Evolutionary conservation across 2,329 filamentous ascomycete genomes (phyloP), one percentile per base, ranked within the genome.

Genomic region (Diaporthe vexans): DNA sequence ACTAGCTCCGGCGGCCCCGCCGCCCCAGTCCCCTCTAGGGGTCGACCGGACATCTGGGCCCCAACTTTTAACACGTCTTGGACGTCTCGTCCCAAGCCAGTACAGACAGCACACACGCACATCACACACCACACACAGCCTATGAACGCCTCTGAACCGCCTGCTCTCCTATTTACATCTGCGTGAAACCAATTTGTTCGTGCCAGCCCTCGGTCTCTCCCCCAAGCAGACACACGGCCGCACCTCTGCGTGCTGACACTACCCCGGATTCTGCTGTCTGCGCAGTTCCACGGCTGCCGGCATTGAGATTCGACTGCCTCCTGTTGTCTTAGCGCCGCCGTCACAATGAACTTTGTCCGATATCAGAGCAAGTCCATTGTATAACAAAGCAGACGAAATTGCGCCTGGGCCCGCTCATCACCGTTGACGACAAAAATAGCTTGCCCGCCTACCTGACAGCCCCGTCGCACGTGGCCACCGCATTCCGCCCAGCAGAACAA

Each of bases 1-100:
- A 63, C 56, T 72, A 63, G 69, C 57, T 58, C 69, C 57, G 69
- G 69, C 29, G 56, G 69, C 69, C 58, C 69, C 69, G 69, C 69
- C 29, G 26, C 61, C 15, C 33, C 26, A 51, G 61, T 43, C 43
- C 17, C 40, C 43, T 40, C 61, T 65, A 51, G 61, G 61, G 26
- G 40, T 65, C 61, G 19, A 51, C 43, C 61, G 61, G 59, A 65
- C 59, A 67, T 67, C n/a, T 52, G 29, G 61, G 61, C 29, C 61
- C 61, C 61, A 52, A 43, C 61, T 67, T 67, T 67, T 67, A 67
- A 67, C 61, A 67, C 61, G 46, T 67, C 61, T 37, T 52, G 63
- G 63, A 52, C 13, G 29, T 51, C 46, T 33, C 29, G 61, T 15
- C 43, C 29, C 43, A 51, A 33, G 51, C 61, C 37, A 11, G 37